Conservation (phyloP, 2,329 filamentous ascomycete genomes). For the Rhexocercosporidium sp. region DNA sequence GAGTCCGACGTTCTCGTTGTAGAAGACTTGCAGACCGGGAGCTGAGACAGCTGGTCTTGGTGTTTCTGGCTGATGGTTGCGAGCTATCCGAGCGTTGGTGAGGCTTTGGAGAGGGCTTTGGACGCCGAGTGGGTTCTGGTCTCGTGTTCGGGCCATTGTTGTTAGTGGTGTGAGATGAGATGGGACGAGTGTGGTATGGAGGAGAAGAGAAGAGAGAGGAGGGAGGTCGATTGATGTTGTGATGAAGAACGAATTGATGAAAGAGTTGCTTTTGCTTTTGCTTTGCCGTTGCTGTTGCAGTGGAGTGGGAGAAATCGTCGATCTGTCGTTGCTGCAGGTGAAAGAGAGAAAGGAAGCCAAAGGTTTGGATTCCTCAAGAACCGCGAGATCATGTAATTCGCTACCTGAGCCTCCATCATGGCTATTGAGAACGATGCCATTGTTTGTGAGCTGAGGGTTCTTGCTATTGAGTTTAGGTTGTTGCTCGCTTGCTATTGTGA, state of each 20-base stretch:
- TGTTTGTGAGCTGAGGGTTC: neutral
- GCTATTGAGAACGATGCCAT: neutral
- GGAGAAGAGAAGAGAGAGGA: neutral
- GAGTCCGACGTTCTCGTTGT: neutral
- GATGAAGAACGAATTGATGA: neutral
- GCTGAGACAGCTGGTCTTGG: neutral
- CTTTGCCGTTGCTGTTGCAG: neutral
- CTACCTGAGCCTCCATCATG: neutral
- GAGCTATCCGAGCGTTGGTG: neutral
- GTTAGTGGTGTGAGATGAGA: neutral
- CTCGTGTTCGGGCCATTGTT: constrained; percentile 6
- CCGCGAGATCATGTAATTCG: neutral
- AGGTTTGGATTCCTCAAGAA: neutral
- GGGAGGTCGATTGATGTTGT: neutral
- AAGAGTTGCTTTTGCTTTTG: neutral
- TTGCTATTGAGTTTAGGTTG: neutral
- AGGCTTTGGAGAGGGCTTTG: neutral
- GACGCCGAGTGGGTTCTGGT: neutral
- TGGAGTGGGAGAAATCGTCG: neutral
- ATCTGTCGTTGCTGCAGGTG: constrained; percentile 1
- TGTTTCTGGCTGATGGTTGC: neutral
- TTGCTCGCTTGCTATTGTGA: constrained; percentile 5
- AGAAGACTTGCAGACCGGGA: neutral
- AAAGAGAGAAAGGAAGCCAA: neutral
- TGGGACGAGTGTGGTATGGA: neutral